Evolutionary conservation across 83 land plant genomes (phyloP).

Genomic region (Thuja plicata): DNA sequence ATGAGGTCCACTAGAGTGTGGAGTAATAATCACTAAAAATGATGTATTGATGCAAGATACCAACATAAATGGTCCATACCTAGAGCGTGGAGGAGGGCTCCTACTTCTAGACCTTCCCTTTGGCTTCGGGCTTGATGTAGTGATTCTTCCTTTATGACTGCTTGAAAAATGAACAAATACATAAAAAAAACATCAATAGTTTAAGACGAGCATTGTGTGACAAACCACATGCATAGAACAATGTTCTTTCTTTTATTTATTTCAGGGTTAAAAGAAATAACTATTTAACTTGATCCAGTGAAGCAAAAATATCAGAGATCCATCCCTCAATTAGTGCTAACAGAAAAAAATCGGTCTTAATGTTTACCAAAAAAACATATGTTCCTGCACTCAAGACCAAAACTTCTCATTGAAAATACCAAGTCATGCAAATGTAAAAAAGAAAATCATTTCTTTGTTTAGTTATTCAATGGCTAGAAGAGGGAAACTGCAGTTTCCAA

Average conservation of each 20-base stretch:
- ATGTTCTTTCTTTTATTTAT: not conserved
- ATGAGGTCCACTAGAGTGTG: too few relatives aligned
- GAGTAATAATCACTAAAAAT: too few relatives aligned
- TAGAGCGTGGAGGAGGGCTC: constrained; percentile 51
- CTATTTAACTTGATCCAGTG: not conserved
- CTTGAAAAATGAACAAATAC: constrained; percentile 1
- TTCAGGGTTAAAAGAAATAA: not conserved
- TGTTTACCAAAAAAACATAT: too few relatives aligned
- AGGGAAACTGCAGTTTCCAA: not conserved
- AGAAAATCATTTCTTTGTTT: not conserved
- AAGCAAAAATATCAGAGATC: not conserved
- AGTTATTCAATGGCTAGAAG: not conserved
- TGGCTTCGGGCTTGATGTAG: constrained; percentile 29
- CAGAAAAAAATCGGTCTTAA: not conserved
- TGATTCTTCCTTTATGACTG: constrained; percentile 72
- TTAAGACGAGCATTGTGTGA: not conserved
- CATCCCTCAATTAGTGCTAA: not conserved
- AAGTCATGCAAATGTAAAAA: not conserved
- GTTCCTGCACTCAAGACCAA: too few relatives aligned
- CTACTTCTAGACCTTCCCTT: constrained; percentile 62
- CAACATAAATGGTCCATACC: constrained; percentile 26
- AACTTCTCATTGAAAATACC: too few relatives aligned
- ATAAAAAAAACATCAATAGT: not conserved
- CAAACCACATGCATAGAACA: not conserved
- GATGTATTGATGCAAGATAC: too few relatives aligned